Evolutionary conservation across 805 yeast genomes (phyloP).

Genomic region (Priceomyces melissophilus): DNA sequence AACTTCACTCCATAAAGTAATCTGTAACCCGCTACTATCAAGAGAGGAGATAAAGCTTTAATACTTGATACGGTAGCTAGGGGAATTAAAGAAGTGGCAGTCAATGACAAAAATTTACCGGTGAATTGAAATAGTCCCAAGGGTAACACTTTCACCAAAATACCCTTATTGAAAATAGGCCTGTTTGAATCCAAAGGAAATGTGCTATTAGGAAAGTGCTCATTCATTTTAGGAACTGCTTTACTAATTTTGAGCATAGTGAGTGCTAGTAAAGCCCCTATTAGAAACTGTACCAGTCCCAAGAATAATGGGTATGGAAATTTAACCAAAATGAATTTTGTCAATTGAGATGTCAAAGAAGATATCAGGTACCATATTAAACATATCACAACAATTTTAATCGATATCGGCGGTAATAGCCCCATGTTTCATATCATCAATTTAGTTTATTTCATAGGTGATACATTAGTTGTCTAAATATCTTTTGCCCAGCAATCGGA

Average conservation of each 20-base stretch:
- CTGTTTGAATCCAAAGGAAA: slow-evolving; percentile 39
- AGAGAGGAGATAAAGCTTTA: slow-evolving; percentile 63
- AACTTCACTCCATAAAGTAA: slow-evolving; percentile 47
- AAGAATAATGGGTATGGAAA: slow-evolving; percentile 62
- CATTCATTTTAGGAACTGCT: slow-evolving; percentile 23
- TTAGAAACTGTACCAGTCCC: slow-evolving; percentile 61
- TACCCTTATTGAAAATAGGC: slow-evolving; percentile 23
- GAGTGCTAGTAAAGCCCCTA: slow-evolving; percentile 44
- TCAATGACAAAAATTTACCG: slow-evolving; percentile 60
- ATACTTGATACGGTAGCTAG: slow-evolving; percentile 69
- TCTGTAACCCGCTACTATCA: slow-evolving; percentile 57
- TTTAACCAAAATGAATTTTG: slow-evolving; percentile 51
- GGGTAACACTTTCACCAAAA: slow-evolving; percentile 51
- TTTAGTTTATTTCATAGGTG: too few species aligned
- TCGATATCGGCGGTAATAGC: slow-evolving; percentile 30
- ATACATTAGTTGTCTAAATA: too few species aligned
- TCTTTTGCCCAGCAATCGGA: too few species aligned
- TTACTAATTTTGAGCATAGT: slow-evolving; percentile 34
- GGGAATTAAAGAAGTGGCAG: slow-evolving; percentile 63
- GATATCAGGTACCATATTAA: slow-evolving; percentile 60
- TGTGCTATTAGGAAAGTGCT: slow-evolving; percentile 51
- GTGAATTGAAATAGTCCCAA: slow-evolving; percentile 63
- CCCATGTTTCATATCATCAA: not conserved
- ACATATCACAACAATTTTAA: slow-evolving; percentile 42
- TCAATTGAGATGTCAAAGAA: slow-evolving; percentile 61